These are phyloP conservation scores for Debaryomyces fabryi DNA, from an alignment of 1,139 yeast genomes.

Conservation along the genomic window DNA sequence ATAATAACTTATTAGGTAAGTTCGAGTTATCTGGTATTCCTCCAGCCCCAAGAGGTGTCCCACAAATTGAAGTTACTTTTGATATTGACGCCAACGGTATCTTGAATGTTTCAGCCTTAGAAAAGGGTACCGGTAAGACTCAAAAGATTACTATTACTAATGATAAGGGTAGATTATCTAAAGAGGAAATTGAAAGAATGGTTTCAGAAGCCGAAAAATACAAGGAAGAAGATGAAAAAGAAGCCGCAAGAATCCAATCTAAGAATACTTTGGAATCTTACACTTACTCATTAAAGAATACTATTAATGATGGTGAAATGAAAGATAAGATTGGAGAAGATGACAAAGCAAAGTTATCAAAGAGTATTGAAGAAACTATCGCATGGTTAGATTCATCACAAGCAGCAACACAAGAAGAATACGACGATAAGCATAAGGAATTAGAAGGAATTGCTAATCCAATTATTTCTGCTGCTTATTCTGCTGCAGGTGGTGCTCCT, in stretches of 20 bases:
- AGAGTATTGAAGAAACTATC: conserved; percentile 75
- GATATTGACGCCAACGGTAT: conserved; percentile 94
- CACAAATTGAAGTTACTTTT: conserved; percentile 93
- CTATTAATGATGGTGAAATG: conserved; percentile 48
- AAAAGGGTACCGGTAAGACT: conserved; percentile 84
- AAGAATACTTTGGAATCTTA: conserved; percentile 89
- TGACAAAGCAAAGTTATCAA: conserved; percentile 62
- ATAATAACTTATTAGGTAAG: conserved; percentile 91
- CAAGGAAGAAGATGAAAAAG: conserved; percentile 43
- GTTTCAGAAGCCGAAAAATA: conserved; percentile 48
- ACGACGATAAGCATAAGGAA: conserved; percentile 81
- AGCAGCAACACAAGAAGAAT: conserved; percentile 81
- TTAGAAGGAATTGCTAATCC: conserved; percentile 87
- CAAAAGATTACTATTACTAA: conserved; percentile 45
- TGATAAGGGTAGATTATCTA: conserved; percentile 53
- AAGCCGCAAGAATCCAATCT: conserved; percentile 48
- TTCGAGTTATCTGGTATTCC: conserved; percentile 94
- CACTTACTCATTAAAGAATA: conserved; percentile 79
- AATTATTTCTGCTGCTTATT: conserved; percentile 83
- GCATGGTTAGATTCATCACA: conserved; percentile 81
- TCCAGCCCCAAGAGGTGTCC: conserved; percentile 97
- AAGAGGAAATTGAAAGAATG: conserved; percentile 54
- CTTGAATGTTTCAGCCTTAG: conserved; percentile 88
- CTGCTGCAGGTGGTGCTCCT: conserved; percentile 48
- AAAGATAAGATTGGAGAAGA: conserved; percentile 50